Base-by-base conservation (phyloP, 371 early-diverging fungal species). In the Lichtheimia ornata region DNA sequence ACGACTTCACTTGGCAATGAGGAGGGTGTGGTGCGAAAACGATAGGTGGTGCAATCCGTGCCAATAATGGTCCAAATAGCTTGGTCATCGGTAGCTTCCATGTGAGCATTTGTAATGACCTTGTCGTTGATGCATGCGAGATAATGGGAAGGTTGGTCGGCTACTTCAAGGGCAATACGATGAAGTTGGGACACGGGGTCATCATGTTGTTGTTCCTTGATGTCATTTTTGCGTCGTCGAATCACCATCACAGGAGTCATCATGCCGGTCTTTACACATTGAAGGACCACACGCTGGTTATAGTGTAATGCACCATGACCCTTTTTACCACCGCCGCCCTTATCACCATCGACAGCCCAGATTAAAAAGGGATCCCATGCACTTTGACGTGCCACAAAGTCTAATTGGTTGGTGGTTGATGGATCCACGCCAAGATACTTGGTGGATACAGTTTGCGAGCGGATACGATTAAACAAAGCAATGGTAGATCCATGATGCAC, bases 311-410 rank as follows among this genome's bases (percentile, higher is more conserved):
- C 18, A 9, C 35, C 35, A 35, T 35, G 35, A 9, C 35, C 35
- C 11, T 35, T 35, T 35, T 35, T 35, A 11, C 35, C 35, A 9
- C 35, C 35, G 2, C 35, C 35, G 6, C 47, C 47, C 5, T n/a
- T 22, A 41, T 54, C 30, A 27, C 63, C 59, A 59, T 90, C 81
- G 43, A 91, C 89, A 17, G 88, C 81, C 93, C 93, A 94, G 60
- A 94, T 89, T 35, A 92, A 82, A 73, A 93, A 94, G 7, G 91
- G 89, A 57, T 93, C 92, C 95, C 95, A 94, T 18, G 82, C 73
- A 41, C 30, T 52, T 25, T 50, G 55, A 4, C 58, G 74, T 15
- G 50, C 66, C 18, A 63, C 66, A 58, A 60, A 72, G 3, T 47
- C 43, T 17, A 27, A 15, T 6, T 42, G n/a, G 30, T 62, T 66